A percentile compares a stretch with the other conserved stretches of the same genome.
phyloP scores from a whole-genome alignment of 371 early-diverging fungal genomes.

The Dinochytrium kinnereticum region DNA sequence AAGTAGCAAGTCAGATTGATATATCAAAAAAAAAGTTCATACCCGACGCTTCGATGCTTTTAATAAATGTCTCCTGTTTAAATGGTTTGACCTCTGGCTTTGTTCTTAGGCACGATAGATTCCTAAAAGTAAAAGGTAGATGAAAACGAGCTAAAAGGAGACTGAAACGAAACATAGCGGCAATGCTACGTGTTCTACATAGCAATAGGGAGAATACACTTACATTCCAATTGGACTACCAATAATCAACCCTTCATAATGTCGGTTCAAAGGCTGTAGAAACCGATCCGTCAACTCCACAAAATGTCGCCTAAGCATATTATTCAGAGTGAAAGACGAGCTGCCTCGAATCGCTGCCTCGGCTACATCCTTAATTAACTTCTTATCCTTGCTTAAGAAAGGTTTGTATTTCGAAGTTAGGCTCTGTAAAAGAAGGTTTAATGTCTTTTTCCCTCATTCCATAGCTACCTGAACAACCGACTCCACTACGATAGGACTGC shows the following conservation, averaged over 20 bases:
- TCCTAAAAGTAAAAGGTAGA: conserved; percentile 32
- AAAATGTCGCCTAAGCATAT: conserved; percentile 90
- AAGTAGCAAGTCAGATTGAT: conserved; percentile 34
- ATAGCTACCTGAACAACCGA: conserved; percentile 15
- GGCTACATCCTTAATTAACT: conserved; percentile 70
- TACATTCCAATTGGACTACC: conserved; percentile 52
- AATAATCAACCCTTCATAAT: conserved; percentile 87
- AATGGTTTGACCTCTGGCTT: conserved; percentile 58
- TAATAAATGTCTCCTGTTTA: conserved; percentile 52
- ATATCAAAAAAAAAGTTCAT: conserved; percentile 20
- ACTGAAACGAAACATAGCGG: too few relatives aligned
- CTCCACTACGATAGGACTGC: conserved; percentile 8
- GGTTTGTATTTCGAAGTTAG: conserved; percentile 74
- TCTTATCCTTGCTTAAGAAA: conserved; percentile 76
- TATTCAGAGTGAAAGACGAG: conserved; percentile 75
- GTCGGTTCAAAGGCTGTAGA: conserved; percentile 90
- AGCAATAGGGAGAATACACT: not conserved
- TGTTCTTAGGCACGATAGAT: conserved; percentile 41
- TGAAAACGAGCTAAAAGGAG: too few relatives aligned
- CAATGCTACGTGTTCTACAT: not conserved
- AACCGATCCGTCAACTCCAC: conserved; percentile 92
- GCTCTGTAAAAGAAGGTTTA: conserved; percentile 32
- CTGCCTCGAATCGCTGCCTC: conserved; percentile 71
- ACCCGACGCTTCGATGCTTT: conserved; percentile 37
- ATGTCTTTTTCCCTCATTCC: too few relatives aligned